A percentile compares a stretch with the other conserved stretches of the same genome.
These are phyloP conservation scores for Zygosaccharomyces bisporus DNA, from an alignment of 805 yeast species.

Conservation along the genomic window DNA sequence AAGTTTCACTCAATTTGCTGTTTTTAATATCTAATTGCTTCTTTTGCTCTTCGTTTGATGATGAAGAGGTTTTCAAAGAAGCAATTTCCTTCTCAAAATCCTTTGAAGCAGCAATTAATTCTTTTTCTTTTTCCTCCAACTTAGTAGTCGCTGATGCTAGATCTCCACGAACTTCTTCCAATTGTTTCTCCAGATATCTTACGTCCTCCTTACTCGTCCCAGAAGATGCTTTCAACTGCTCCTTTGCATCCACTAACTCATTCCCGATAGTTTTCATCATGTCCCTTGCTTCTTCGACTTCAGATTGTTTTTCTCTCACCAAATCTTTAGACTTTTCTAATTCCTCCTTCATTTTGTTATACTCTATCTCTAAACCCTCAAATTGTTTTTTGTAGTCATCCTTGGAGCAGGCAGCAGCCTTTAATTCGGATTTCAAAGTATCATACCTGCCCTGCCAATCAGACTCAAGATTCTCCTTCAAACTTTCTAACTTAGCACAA, in stretches of 20 bases:
- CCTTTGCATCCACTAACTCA: constrained; percentile 69
- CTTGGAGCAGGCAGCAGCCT: constrained; percentile 7
- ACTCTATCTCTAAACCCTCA: constrained; percentile 11
- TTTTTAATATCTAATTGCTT: constrained; percentile 17
- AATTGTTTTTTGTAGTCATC: constrained; percentile 5
- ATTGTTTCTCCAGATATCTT: constrained; percentile 8
- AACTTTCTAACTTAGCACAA: constrained; percentile 17
- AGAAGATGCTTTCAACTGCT: constrained; percentile 47
- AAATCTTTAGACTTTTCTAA: constrained; percentile 26
- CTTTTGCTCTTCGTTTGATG: constrained; percentile 21
- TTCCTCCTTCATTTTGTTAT: constrained; percentile 21
- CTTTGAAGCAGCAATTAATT: constrained; percentile 10
- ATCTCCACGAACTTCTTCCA: constrained; percentile 8
- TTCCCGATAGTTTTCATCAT: constrained; percentile 75
- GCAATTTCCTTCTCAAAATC: constrained; percentile 23
- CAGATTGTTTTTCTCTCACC: constrained; percentile 49
- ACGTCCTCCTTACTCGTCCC: constrained; percentile 31
- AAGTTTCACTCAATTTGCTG: constrained; percentile 14
- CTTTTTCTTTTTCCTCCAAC: constrained; percentile 12
- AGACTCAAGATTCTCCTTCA: constrained; percentile 14
- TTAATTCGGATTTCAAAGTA: constrained; percentile 12
- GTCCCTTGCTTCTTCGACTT: constrained; percentile 66
- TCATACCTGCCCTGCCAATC: constrained; percentile 23
- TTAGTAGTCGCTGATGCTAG: constrained; percentile 5
- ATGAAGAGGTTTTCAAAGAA: constrained; percentile 18